Base-by-base conservation (phyloP, 805 yeast genomes). In the Metschnikowia gruessii region DNA sequence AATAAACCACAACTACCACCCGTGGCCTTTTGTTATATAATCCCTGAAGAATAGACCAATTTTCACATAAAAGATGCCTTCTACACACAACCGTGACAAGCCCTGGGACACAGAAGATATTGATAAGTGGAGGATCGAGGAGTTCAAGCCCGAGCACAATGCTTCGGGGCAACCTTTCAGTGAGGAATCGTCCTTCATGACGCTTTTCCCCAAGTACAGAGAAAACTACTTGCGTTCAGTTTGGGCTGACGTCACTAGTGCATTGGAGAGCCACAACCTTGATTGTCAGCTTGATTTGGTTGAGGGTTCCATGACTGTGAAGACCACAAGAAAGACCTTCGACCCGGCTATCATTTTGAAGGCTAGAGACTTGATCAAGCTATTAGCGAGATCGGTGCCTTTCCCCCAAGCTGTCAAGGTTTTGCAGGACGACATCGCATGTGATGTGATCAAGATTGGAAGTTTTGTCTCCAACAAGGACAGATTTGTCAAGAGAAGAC, bases 71-170 rank as follows among this genome's bases (percentile, higher is more conserved):
- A 59, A 52, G 37, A 92, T 92, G 99, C 89, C 85, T 19, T 88
- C 97, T 1, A 88, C 95, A 39, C 91, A 92, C 66, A 88, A 94
- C 66, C 84, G 82, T 61, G 98, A 94, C 59, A 92, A 92, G 68
- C 98, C 98, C 43, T 91, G 98, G 98, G 98, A 91, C 63, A 91
- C 96, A 10, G 88, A 86, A 17, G 97, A 90, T 57, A 83, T 91
- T 48, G 96, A 91, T 64, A 91, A 92, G 65, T 92, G 99, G 99
- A 74, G 78, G 57, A 74, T 82, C 30, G 96, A 88, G 30, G 95
- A 89, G 47, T 94, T 94, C 74, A 85, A 77, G 55, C 88, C 89
- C 1, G 96, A 89, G 57, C 96, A 94, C 62, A 88, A 90, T 61
- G 82, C 81, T 6, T 80, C 91, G 10, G 97, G 97, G 0, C 75